A percentile compares a stretch with the other conserved stretches of the same genome.
These are phyloP conservation scores for Lophium mytilinum DNA, from an alignment of 495 filamentous ascomycete species.

Conservation along the genomic window DNA sequence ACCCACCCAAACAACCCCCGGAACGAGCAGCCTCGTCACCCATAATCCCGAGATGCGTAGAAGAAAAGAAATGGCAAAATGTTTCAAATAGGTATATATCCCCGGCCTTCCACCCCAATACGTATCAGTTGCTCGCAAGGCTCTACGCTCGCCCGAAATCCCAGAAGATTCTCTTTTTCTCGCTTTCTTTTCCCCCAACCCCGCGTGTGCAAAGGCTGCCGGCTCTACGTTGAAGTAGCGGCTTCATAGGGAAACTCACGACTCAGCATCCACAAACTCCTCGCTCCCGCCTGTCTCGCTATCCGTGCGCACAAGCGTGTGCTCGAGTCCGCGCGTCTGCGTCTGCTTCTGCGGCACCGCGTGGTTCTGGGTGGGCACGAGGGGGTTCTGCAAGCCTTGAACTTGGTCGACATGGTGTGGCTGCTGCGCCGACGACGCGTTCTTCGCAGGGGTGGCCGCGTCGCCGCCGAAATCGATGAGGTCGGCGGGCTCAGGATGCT, in stretches of 20 bases:
- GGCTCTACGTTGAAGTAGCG: too few species aligned
- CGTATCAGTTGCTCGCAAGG: too few species aligned
- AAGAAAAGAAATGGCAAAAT: too few species aligned
- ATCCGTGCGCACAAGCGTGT: conserved; percentile 40
- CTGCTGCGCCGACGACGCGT: neutral
- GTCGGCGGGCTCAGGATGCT: conserved; percentile 11
- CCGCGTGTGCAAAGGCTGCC: too few species aligned
- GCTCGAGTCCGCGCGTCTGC: conserved; percentile 16
- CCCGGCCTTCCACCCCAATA: too few species aligned
- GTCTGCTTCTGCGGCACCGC: conserved; percentile 24
- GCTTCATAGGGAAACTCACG: conserved; percentile 2
- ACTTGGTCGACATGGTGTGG: neutral
- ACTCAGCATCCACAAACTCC: conserved; percentile 53
- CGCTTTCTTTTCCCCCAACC: too few species aligned
- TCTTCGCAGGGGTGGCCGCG: conserved; percentile 2
- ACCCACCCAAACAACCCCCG: too few species aligned
- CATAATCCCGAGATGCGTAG: too few species aligned
- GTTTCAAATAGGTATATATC: too few species aligned
- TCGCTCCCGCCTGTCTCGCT: conserved; percentile 44
- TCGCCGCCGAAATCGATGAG: conserved; percentile 37
- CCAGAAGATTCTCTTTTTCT: too few species aligned
- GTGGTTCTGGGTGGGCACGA: neutral
- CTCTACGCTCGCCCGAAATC: too few species aligned
- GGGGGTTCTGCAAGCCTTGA: conserved; percentile 5
- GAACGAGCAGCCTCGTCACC: too few species aligned